These are phyloP conservation scores for Pneumocystis oryctolagi DNA, from an alignment of 1,139 yeast species.

Conservation along the genomic window DNA sequence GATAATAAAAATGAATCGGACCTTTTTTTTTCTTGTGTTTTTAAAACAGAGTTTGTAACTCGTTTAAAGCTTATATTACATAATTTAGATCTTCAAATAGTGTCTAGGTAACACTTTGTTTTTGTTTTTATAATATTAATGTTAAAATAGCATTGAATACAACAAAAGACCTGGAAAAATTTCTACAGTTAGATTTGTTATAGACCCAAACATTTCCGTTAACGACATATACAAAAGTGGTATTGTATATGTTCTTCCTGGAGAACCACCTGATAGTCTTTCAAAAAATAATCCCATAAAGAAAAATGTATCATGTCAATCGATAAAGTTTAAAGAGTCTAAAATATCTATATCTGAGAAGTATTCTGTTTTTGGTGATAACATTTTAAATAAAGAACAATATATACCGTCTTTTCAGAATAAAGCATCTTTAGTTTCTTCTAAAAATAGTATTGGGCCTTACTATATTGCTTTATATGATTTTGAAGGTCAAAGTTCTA, in stretches of 20 bases:
- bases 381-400: constrained; percentile 18
- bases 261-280: constrained; percentile 55
- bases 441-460: constrained; percentile 47
- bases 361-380: constrained; percentile 13
- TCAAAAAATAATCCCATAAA: constrained; percentile 62
- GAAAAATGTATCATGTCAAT: constrained; percentile 21
- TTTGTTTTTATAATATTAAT: not conserved
- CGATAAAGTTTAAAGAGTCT: constrained; percentile 16
- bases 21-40: constrained; percentile 58
- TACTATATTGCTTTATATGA: constrained; percentile 75
- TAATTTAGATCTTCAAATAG: constrained; percentile 48
- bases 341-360: constrained; percentile 9
- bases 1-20: constrained; percentile 46
- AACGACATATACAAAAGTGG: constrained; percentile 80
- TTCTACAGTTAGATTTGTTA: constrained; percentile 55
- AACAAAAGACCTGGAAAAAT: constrained; percentile 76
- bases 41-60: constrained; percentile 81
- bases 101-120: constrained; percentile 31
- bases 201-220: constrained; percentile 46
- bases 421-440: constrained; percentile 57
- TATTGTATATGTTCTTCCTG: constrained; percentile 65
- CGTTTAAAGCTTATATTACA: constrained; percentile 53
- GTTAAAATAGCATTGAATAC: constrained; percentile 38
- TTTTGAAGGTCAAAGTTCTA: constrained; percentile 73
- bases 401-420: constrained; percentile 53